A percentile compares a stretch with the other conserved stretches of the same genome.
Conservation (phyloP, 1,139 yeast species). For the Yamadazyma taylorii region DNA sequence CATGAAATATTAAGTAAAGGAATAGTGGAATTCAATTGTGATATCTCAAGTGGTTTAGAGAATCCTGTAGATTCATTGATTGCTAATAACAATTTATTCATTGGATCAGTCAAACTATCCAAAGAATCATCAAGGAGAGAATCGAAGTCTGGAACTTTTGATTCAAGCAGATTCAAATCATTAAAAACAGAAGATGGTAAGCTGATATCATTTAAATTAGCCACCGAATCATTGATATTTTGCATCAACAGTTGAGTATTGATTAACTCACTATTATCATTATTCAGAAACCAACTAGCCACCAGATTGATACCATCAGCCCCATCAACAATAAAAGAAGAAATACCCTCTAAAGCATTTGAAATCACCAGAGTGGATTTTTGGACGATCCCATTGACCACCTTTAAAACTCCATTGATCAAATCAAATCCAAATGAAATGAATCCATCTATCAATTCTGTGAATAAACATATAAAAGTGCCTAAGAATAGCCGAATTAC, state of each 20-base stretch:
- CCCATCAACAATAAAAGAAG: conserved; percentile 7
- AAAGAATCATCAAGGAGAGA: conserved; percentile 40
- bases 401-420: conserved; percentile 58
- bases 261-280: conserved; percentile 27
- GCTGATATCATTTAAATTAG: conserved; percentile 52
- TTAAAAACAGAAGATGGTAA: conserved; percentile 63
- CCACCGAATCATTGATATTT: conserved; percentile 60
- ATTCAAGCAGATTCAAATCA: conserved; percentile 46
- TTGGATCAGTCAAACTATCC: conserved; percentile 20
- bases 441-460: conserved; percentile 71
- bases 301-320: conserved; percentile 13
- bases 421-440: conserved; percentile 70
- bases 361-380: conserved; percentile 14
- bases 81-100: conserved; percentile 15
- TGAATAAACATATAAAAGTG: conserved; percentile 78
- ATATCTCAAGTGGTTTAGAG: neutral
- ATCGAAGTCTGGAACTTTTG: conserved; percentile 57
- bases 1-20: neutral
- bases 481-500: conserved; percentile 74
- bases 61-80: conserved; percentile 11
- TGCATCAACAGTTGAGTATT: conserved; percentile 19
- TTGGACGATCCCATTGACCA: conserved; percentile 46
- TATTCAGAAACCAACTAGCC: conserved; percentile 54
- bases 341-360: conserved; percentile 10
- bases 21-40: neutral